Evolutionary conservation across 176 grass and related monocot genomes (phyloP).

Genomic region (Ampelocalamus luodianensis): DNA sequence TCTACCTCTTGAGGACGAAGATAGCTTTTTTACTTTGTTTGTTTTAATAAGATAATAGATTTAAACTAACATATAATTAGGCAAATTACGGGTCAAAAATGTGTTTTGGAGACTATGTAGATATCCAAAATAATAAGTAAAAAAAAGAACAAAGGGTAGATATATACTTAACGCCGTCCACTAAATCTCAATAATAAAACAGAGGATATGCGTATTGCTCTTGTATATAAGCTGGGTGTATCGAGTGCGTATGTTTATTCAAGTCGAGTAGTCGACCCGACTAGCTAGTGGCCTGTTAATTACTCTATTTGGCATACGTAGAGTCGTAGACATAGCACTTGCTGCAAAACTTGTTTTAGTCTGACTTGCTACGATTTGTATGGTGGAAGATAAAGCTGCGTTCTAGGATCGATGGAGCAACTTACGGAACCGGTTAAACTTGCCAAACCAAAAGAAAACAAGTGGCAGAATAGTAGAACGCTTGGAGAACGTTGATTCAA

Average conservation of each 20-base stretch:
- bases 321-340: background rate
- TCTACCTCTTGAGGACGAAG: no score
- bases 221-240: background rate
- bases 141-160: no score
- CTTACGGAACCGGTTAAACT: background rate
- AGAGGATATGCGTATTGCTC: background rate
- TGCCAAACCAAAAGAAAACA: constrained; percentile 16
- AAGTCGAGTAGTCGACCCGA: background rate
- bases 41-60: no score
- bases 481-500: background rate
- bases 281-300: background rate
- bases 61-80: no score
- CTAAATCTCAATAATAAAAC: background rate
- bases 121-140: no score
- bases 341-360: background rate
- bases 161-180: background rate
- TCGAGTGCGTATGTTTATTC: no score
- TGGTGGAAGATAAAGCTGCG: background rate
- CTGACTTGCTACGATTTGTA: background rate
- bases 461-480: background rate
- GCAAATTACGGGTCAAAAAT: no score
- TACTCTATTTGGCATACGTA: background rate
- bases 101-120: no score
- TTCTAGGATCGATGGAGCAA: background rate
- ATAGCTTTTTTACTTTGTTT: no score